These are phyloP conservation scores for Penicillium taxi DNA, from an alignment of 495 filamentous ascomycete genomes.

Conservation along the genomic window DNA sequence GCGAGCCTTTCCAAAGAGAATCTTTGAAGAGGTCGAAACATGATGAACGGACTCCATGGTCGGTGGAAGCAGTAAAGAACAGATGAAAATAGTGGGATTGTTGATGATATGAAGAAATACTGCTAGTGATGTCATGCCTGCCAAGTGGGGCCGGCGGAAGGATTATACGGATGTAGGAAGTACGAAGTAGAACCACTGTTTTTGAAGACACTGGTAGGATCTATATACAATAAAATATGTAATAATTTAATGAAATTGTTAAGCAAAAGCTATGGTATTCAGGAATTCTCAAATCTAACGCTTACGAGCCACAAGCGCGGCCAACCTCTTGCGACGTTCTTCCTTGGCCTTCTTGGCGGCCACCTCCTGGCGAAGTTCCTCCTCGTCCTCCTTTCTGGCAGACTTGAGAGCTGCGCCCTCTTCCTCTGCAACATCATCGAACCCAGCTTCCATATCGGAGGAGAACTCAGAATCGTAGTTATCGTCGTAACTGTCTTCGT, in stretches of 20 bases:
- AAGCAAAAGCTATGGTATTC: too few relatives aligned
- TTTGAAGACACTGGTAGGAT: not conserved
- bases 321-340: conserved; percentile 46
- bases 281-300: conserved; percentile 18
- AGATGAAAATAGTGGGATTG: not conserved
- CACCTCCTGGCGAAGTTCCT: conserved; percentile 46
- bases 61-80: conserved; percentile 1
- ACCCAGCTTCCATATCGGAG: conserved; percentile 60
- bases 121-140: conserved; percentile 39
- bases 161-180: not conserved
- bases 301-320: conserved; percentile 37
- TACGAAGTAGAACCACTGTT: not conserved
- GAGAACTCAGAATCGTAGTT: conserved; percentile 49
- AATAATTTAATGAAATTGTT: not conserved
- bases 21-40: conserved; percentile 53
- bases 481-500: conserved; percentile 43
- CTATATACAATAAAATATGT: not conserved
- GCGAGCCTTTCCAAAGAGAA: conserved; percentile 71
- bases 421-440: conserved; percentile 52
- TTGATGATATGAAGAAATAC: not conserved
- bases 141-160: conserved; percentile 28
- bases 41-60: conserved; percentile 40
- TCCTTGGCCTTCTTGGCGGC: conserved; percentile 49
- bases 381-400: conserved; percentile 53
- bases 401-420: conserved; percentile 42